Base-by-base conservation (phyloP, 768 basidiomycete species). In the Trichaptum fuscoviolaceum region DNA sequence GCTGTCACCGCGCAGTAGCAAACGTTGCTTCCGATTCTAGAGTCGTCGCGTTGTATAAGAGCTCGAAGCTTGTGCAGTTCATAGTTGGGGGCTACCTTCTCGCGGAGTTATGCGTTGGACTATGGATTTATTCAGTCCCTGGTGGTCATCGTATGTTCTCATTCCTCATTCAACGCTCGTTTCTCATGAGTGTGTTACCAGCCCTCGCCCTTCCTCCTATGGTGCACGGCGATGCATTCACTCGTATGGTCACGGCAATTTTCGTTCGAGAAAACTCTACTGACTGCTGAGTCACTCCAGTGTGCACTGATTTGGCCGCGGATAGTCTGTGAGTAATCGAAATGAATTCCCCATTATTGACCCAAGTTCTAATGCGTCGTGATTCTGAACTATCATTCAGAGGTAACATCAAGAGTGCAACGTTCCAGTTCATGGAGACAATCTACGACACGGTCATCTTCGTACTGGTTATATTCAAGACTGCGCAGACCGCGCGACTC, bases 341-440 rank as follows among this genome's bases (percentile, higher is more conserved):
- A 61, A 24, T 26, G 57, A 58, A 3, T 58, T 3, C 25, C 4
- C 4, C 57, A n/a, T 58, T 7, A 2, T 58, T 58, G 9, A 58
- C 57, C 30, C 30, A 30, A 30, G 2, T 8, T 30, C 30, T 30
- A 30, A 30, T 30, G 8, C 8, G 30, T 30, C 30, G 30, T 30
- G 30, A 30, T 30, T 30, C 30, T 30, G 30, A 30, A 30, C 2
- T 2, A 58, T 9, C 3, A 61, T 34, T 4, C 8, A 61, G 59
- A 34, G 59, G 59, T 25, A 61, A 61, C 59, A 25, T 61, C 25
- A 61, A 61, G 30, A 61, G 25, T 9, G 59, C 59, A 25, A 25
- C 59, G 12, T 61, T 25, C 59, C 59, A 61, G 59, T 34, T 61
- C 23, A 61, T 61, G 59, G 59, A 61, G 59, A 61, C 59, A 17